Base-by-base conservation (phyloP, 2,329 filamentous ascomycete genomes). In the Fusarium sp. region DNA sequence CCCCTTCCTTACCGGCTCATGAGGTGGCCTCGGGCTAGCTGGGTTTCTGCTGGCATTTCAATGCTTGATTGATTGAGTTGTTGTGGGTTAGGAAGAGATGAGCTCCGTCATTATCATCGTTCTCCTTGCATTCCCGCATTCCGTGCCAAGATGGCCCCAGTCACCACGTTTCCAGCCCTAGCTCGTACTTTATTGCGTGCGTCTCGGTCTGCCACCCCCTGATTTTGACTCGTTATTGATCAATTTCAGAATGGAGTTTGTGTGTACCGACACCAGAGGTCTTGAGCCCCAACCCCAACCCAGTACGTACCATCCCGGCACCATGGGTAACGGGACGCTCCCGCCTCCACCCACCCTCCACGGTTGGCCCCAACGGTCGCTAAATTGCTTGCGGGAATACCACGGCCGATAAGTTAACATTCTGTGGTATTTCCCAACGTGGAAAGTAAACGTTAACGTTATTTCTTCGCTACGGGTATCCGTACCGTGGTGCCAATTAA, bases 51-150 rank as follows among this genome's bases (percentile, higher is more conserved):
- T 65, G 57, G 65, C 52, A 65, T 65, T 53, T 65, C 27, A 59
- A 41, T 53, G 60, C 51, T 66, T 55, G 55, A 53, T 61, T 53
- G 45, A 58, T 65, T 58, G 48, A 61, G 42, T 29, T 65, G 56
- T 67, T 57, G 58, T 69, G 67, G 67, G 59, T 61, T 57, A 34
- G 46, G 34, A 65, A 55, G 56, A 65, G 67, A 70, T 54, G 67
- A 68, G 67, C 65, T 64, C 58, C 51, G 49, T 70, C 67, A 62
- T 67, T 52, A 54, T 67, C 67, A 40, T 67, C 44, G 62, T 63
- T 67, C 67, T 71, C 67, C 67, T 67, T 70, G 67, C 67, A 70
- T 71, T 70, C 68, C 67, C 64, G 68, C 67, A 68, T 71, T 66
- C 63, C 63, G 49, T 56, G 67, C 67, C 67, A 69, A 70, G 67